Base-by-base conservation (phyloP, 805 yeast species). In the Maudiozyma saulgeensis region DNA sequence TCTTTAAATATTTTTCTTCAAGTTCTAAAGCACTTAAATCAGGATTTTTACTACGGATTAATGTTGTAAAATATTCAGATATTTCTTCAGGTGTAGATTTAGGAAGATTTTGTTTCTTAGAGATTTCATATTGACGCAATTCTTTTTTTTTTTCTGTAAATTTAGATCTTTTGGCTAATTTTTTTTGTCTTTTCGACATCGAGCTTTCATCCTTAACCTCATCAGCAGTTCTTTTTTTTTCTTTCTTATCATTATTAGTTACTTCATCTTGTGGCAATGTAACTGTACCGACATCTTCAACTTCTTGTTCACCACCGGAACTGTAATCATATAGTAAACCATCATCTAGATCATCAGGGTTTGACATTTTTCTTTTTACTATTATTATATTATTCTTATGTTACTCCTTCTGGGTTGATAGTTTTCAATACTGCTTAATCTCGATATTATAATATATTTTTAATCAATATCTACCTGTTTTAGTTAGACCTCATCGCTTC, bases 341-440 rank as follows among this genome's bases (percentile, higher is more conserved):
- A 61, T 87, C 95, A 46, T 86, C 90, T 51, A 87, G 70, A 52
- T 84, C 95, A 64, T 88, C 96, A 15, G 76, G 84, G 41, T 63
- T 59, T 7, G 62, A 53, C 67, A 62, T 62, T n/a, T n/a, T 42
- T 38, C n/a, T n/a, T 38, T 18, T 38, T 6, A 19, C 18, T 35
- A n/a, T 32, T 2, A 21, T 28, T 32, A n/a, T 26, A 12, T 11
- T 21, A 21, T 21, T 21, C 4, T 4, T 21, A 21, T n/a, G 4
- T 21, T 21, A 21, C 3, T 21, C 23, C 23, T 21, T 21, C 4
- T 21, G 23, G 23, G 4, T 21, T 21, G 23, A 21, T 21, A 21
- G 23, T 3, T 21, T 21, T 21, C 4, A 3, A 4, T 21, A 21
- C 23, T 21, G 23, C 4, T 21, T 21, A 21, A 4, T 21, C 23